Conservation (phyloP, 1,139 yeast genomes). For the Lipomyces yarrowii region DNA sequence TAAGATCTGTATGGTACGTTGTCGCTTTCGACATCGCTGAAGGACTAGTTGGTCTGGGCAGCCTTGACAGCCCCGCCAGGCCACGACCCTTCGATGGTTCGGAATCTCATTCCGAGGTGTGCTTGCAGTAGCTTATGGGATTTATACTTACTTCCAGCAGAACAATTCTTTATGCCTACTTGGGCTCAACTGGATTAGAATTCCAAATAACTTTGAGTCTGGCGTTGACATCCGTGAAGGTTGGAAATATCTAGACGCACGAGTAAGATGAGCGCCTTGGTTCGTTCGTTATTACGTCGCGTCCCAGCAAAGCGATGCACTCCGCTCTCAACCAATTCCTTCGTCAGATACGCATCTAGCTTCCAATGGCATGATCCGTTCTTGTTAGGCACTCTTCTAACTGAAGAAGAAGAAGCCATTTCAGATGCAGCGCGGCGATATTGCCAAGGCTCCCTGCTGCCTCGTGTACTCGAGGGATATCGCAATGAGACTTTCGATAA, state of each 20-base stretch:
- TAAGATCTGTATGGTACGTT: too few species aligned
- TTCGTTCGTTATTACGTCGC: constrained; percentile 3
- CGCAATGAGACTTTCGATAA: constrained; percentile 47
- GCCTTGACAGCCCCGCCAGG: too few species aligned
- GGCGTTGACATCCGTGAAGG: neutral
- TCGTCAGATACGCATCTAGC: constrained; percentile 14
- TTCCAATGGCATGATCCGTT: constrained; percentile 41
- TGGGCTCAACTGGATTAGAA: neutral
- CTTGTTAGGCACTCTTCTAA: constrained; percentile 42
- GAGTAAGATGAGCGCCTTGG: neutral
- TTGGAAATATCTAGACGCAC: neutral
- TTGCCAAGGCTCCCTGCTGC: constrained; percentile 46
- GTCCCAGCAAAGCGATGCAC: neutral
- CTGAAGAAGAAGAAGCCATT: constrained; percentile 49
- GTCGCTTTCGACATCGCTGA: too few species aligned
- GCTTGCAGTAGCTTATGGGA: too few species aligned
- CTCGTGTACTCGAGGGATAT: constrained; percentile 47
- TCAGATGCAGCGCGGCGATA: constrained; percentile 47
- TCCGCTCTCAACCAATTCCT: neutral
- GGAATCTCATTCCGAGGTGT: too few species aligned
- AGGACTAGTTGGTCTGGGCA: too few species aligned
- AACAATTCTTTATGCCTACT: too few species aligned
- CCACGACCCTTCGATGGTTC: too few species aligned
- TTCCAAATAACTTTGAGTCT: neutral
- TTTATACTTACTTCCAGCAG: too few species aligned